These are phyloP conservation scores for Elaeis oleifera DNA, from an alignment of 202 grass and related monocot species.

Conservation along the genomic window DNA sequence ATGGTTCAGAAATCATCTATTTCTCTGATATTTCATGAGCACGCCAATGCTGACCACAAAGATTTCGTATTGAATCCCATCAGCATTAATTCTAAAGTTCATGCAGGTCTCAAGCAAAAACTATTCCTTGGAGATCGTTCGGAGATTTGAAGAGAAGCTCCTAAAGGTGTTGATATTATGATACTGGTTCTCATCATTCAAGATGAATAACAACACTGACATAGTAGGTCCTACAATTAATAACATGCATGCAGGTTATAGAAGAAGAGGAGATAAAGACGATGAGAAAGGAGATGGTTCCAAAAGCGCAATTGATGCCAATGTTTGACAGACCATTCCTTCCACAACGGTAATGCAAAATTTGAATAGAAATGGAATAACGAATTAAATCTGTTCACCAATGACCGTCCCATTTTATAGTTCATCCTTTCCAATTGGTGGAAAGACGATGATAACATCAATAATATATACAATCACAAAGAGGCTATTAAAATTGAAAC, in stretches of 20 bases:
- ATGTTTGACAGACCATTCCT: constrained; percentile 82
- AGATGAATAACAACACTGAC: background rate
- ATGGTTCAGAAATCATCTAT: too few relatives aligned
- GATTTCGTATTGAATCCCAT: too few relatives aligned
- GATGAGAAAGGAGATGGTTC: constrained; percentile 96
- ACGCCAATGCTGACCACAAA: too few relatives aligned
- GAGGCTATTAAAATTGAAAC: too few relatives aligned
- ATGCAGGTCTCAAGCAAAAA: constrained; percentile 77
- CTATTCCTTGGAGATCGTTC: constrained; percentile 70
- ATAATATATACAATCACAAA: too few relatives aligned
- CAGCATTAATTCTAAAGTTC: background rate
- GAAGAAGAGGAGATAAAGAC: constrained; percentile 85
- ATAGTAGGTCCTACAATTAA: too few relatives aligned
- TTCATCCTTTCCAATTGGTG: too few relatives aligned
- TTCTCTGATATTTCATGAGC: too few relatives aligned
- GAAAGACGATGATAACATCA: too few relatives aligned
- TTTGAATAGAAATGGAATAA: too few relatives aligned
- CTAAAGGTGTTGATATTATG: constrained; percentile 28
- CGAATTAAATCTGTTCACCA: too few relatives aligned
- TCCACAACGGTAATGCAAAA: constrained; percentile 62
- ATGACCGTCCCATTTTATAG: too few relatives aligned
- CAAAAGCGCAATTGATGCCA: constrained; percentile 95
- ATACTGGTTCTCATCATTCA: background rate
- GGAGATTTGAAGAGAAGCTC: constrained; percentile 80
- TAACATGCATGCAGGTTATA: constrained; percentile 41